Percentiles rank a stretch among this genome's conserved stretches.
Evolutionary conservation across 2,329 filamentous ascomycete genomes (phyloP).

Genomic region (Colletotrichum trifolii): DNA sequence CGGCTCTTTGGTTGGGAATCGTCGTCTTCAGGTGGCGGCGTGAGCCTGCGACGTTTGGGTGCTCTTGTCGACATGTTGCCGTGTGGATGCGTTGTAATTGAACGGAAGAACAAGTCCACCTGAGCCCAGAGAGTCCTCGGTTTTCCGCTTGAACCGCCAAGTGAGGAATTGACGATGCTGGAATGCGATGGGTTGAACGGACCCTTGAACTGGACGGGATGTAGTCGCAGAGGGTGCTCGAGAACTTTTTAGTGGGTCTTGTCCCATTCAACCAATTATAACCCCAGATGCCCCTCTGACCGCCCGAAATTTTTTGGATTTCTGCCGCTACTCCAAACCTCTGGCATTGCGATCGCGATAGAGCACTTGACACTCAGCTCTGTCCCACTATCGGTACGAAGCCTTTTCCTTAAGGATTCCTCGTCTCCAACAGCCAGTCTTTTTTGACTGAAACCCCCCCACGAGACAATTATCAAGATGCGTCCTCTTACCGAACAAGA

Average conservation of each 20-base stretch:
- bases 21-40: conserved; percentile 62
- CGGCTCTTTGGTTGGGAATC: conserved; percentile 41
- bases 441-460: conserved; percentile 8
- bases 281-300: conserved; percentile 33
- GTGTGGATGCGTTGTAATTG: conserved; percentile 2
- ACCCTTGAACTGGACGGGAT: conserved; percentile 16
- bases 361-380: too few species aligned
- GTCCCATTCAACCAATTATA: conserved; percentile 41
- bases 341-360: conserved; percentile 23
- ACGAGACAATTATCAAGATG: conserved; percentile 62
- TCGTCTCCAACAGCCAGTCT: not conserved
- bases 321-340: conserved; percentile 39
- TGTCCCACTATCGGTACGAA: conserved; percentile 18
- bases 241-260: conserved; percentile 18
- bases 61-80: conserved; percentile 59
- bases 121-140: not conserved
- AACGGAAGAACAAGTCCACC: conserved; percentile 13
- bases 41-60: conserved; percentile 68
- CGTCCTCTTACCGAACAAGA: conserved; percentile 83
- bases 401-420: not conserved
- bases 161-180: conserved; percentile 33
- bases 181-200: conserved; percentile 8
- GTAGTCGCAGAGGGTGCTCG: conserved; percentile 33
- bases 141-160: conserved; percentile 1
- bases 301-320: conserved; percentile 43